phyloP scores from a whole-genome alignment of 1,284 basidiomycete genomes.

The Pterulicium gracile region DNA sequence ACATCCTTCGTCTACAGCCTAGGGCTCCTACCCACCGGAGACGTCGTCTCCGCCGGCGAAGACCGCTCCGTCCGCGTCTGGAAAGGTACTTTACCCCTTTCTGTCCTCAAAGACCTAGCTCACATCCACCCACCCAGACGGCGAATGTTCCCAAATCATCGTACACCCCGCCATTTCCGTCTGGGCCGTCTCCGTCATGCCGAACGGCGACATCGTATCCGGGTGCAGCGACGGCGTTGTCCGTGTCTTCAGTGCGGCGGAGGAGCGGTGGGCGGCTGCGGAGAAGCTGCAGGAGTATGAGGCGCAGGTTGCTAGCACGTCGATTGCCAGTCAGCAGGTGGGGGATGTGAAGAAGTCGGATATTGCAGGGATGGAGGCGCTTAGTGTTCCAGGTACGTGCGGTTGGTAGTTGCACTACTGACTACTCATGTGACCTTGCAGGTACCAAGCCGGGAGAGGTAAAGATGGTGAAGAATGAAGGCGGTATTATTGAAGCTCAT shows the following conservation, averaged over 20 bases:
- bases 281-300: conserved; percentile 65
- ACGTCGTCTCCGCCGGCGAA: conserved; percentile 72
- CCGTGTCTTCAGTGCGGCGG: conserved; percentile 75
- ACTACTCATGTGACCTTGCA: conserved; percentile 18
- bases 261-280: conserved; percentile 65
- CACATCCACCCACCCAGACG: conserved; percentile 29
- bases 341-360: conserved; percentile 90
- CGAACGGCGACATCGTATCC: conserved; percentile 84
- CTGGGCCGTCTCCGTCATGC: conserved; percentile 81
- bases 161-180: conserved; percentile 90
- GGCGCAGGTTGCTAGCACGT: conserved; percentile 58
- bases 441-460: conserved; percentile 90
- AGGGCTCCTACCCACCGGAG: conserved; percentile 67
- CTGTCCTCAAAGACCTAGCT: conserved; percentile 22
- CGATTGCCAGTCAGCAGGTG: conserved; percentile 70
- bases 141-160: conserved; percentile 79
- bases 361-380: conserved; percentile 76
- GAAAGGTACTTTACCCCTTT: conserved; percentile 34
- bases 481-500: conserved; percentile 76
- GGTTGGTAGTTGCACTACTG: conserved; percentile 4
- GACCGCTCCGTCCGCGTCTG: conserved; percentile 78
- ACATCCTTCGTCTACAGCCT: conserved; percentile 96
- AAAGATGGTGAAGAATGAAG: conserved; percentile 81
- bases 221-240: conserved; percentile 84
- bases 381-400: conserved; percentile 56